phyloP scores from a whole-genome alignment of 805 yeast species.

The Henningerozyma blattae region DNA sequence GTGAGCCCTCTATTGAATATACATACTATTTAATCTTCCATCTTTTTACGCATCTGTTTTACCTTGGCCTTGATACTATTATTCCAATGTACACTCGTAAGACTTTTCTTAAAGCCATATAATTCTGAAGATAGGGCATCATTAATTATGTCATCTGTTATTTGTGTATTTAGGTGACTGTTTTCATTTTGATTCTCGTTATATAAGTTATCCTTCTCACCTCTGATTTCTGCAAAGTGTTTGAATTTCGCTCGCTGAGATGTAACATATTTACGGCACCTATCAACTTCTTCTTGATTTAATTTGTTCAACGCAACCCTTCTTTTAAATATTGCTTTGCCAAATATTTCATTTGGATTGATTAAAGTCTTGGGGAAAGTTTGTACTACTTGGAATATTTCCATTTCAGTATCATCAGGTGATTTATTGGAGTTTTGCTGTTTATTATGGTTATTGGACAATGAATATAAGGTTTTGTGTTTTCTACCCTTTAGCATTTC shows the following conservation, averaged over 20 bases:
- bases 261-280: conserved; percentile 68
- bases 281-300: conserved; percentile 70
- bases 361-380: conserved; percentile 61
- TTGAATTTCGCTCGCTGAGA: conserved; percentile 38
- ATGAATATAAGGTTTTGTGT: conserved; percentile 5
- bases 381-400: conserved; percentile 76
- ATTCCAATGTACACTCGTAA: conserved; percentile 52
- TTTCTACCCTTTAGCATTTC: conserved; percentile 30
- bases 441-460: neutral
- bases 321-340: conserved; percentile 56
- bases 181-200: neutral
- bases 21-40: too few relatives aligned
- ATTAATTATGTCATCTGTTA: conserved; percentile 17
- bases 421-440: neutral
- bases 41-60: conserved; percentile 29
- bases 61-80: conserved; percentile 44
- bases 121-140: conserved; percentile 29
- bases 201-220: conserved; percentile 1
- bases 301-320: conserved; percentile 61
- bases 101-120: conserved; percentile 30
- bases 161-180: conserved; percentile 4
- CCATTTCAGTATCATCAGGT: conserved; percentile 37
- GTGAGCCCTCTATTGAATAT: too few relatives aligned
- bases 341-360: conserved; percentile 60
- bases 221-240: conserved; percentile 13